Percentiles rank a stretch among this genome's conserved stretches.
Conservation (phyloP, 768 basidiomycete genomes). For the Fomitopsis pulvina region DNA sequence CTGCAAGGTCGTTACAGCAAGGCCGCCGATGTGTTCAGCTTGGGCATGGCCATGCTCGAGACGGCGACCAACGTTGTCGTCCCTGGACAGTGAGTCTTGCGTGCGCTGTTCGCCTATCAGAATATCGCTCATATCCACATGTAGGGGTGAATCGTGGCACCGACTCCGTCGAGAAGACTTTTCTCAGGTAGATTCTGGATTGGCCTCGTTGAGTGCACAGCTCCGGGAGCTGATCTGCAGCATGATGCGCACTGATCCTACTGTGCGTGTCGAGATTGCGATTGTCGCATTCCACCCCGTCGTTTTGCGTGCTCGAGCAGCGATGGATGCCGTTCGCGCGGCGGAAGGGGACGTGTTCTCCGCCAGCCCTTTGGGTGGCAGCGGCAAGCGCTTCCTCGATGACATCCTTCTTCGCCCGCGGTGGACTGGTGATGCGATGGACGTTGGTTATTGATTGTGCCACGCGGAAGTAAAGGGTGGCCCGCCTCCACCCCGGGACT, state of each 20-base stretch:
- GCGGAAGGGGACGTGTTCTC: conserved; percentile 38
- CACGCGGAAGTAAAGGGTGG: not conserved
- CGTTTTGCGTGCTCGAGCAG: conserved; percentile 52
- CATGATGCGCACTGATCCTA: conserved; percentile 76
- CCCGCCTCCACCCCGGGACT: not conserved
- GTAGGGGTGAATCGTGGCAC: conserved; percentile 91
- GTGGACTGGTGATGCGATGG: conserved; percentile 6
- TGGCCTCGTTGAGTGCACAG: conserved; percentile 41
- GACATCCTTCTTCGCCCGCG: conserved; percentile 39
- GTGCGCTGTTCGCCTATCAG: conserved; percentile 5
- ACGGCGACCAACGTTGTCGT: conserved; percentile 94
- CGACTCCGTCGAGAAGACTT: conserved; percentile 88
- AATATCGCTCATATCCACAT: conserved; percentile 1
- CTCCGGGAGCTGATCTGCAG: conserved; percentile 60
- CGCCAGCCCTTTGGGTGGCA: conserved; percentile 59
- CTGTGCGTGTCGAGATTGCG: conserved; percentile 46
- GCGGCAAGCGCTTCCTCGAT: conserved; percentile 55
- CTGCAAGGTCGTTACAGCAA: conserved; percentile 87
- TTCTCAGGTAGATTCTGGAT: conserved; percentile 68
- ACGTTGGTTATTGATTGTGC: not conserved
- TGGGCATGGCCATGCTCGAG: conserved; percentile 95
- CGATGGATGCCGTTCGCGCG: conserved; percentile 51
- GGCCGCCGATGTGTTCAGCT: conserved; percentile 95
- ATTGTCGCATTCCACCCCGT: conserved; percentile 57
- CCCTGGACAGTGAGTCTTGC: conserved; percentile 80